Percentiles rank a stretch among this genome's conserved stretches.
Evolutionary conservation across 257 asterid genomes (phyloP).

Genomic region (Rhazya stricta): DNA sequence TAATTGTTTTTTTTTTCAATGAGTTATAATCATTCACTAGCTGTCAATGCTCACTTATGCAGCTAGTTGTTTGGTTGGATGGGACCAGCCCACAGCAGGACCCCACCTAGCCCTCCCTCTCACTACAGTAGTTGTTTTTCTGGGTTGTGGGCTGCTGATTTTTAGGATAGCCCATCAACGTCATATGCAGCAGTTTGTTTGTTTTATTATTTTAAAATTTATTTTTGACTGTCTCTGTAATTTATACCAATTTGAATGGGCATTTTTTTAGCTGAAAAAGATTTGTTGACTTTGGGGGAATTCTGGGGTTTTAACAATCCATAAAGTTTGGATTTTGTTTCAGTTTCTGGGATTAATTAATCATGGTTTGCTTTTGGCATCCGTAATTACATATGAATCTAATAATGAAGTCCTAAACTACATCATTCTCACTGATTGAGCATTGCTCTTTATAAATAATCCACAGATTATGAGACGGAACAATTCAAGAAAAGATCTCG

Average conservation of each 20-base stretch:
- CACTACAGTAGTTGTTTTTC: not conserved
- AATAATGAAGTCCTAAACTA: not conserved
- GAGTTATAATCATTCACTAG: not conserved
- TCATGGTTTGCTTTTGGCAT: not conserved
- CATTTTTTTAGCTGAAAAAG: not conserved
- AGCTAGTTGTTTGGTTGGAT: slow-evolving; percentile 12
- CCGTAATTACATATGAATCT: not conserved
- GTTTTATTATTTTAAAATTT: not conserved
- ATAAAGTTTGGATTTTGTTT: not conserved
- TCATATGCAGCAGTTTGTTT: not conserved
- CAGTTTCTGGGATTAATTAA: not conserved
- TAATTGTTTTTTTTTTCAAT: not conserved
- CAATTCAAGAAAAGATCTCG: not conserved
- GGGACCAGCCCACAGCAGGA: slow-evolving; percentile 5
- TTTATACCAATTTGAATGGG: not conserved
- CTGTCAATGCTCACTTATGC: slow-evolving; percentile 12
- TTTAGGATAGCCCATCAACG: slow-evolving; percentile 13
- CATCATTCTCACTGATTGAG: not conserved
- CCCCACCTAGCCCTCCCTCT: not conserved
- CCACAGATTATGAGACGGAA: not conserved
- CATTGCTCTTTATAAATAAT: not conserved
- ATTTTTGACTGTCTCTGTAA: not conserved
- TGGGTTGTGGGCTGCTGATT: slow-evolving; percentile 16
- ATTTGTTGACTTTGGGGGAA: slow-evolving; percentile 6
- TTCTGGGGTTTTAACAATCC: not conserved